Evolutionary conservation across 768 basidiomycete genomes (phyloP).

Genomic region (Lactarius deliciosus): DNA sequence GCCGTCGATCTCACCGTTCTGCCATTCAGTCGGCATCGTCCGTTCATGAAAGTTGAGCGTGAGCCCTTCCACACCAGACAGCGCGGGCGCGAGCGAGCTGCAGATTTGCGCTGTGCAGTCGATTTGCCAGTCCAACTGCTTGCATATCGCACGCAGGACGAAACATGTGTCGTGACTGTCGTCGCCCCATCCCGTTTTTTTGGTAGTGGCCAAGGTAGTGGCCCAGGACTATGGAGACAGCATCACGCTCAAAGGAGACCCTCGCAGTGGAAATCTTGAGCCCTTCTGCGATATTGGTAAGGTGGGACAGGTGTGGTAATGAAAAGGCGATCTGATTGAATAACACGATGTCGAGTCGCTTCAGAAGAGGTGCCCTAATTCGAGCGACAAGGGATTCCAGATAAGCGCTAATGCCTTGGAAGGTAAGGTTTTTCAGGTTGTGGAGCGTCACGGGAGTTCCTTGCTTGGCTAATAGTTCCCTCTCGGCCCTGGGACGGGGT

Average conservation of each 20-base stretch:
- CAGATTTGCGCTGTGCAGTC: slow-evolving; percentile 2
- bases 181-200: too few species aligned
- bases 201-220: too few species aligned
- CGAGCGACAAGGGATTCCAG: background rate
- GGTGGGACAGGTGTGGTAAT: background rate
- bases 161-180: background rate
- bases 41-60: background rate
- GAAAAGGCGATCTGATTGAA: background rate
- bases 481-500: background rate
- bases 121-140: slow-evolving; percentile 11
- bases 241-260: background rate
- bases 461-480: background rate
- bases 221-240: background rate
- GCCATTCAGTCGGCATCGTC: background rate
- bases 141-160: background rate
- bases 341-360: background rate
- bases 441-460: background rate
- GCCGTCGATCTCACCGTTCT: background rate
- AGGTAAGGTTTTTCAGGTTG: background rate
- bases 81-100: background rate
- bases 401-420: background rate
- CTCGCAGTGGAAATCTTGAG: background rate
- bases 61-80: background rate
- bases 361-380: background rate
- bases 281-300: background rate